Percentiles rank a stretch among this genome's conserved stretches.
Evolutionary conservation across 768 basidiomycete species (phyloP).

Genomic region (Podaxis sp.): DNA sequence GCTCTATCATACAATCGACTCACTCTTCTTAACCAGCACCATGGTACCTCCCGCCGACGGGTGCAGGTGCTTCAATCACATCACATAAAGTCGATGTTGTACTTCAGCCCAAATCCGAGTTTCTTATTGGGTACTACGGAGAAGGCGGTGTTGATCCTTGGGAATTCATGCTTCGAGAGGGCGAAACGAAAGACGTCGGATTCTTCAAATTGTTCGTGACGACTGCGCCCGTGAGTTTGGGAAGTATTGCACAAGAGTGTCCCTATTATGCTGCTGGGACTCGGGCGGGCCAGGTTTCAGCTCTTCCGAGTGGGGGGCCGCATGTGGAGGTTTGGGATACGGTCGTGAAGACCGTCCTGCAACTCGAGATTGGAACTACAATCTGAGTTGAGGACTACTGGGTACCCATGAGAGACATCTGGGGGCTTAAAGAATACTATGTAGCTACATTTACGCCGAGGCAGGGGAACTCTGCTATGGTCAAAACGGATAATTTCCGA

Average conservation of each 20-base stretch:
- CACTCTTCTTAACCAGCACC: not conserved
- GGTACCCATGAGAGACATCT: no score
- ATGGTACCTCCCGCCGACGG: constrained; percentile 29
- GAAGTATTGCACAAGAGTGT: constrained; percentile 29
- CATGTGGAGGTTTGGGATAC: not conserved
- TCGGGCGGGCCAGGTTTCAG: not conserved
- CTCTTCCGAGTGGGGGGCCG: not conserved
- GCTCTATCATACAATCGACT: not conserved
- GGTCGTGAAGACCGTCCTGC: constrained; percentile 7
- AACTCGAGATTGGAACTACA: not conserved
- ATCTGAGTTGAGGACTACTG: not conserved
- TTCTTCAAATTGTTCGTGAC: constrained; percentile 45
- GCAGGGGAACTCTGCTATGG: no score
- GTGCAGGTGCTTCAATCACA: constrained; percentile 24
- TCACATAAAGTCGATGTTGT: constrained; percentile 25
- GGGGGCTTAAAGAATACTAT: not conserved
- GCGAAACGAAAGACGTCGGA: constrained; percentile 36
- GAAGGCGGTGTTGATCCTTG: constrained; percentile 32
- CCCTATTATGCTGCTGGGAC: not conserved
- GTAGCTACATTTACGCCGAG: not conserved
- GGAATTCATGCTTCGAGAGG: constrained; percentile 29
- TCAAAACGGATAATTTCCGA: no score
- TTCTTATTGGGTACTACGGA: constrained; percentile 41
- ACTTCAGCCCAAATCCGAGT: constrained; percentile 25
- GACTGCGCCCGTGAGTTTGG: constrained; percentile 33